Percentiles rank a stretch among this genome's conserved stretches.
Evolutionary conservation across 1,284 basidiomycete genomes (phyloP).

Genomic region (Fistulina hepatica): DNA sequence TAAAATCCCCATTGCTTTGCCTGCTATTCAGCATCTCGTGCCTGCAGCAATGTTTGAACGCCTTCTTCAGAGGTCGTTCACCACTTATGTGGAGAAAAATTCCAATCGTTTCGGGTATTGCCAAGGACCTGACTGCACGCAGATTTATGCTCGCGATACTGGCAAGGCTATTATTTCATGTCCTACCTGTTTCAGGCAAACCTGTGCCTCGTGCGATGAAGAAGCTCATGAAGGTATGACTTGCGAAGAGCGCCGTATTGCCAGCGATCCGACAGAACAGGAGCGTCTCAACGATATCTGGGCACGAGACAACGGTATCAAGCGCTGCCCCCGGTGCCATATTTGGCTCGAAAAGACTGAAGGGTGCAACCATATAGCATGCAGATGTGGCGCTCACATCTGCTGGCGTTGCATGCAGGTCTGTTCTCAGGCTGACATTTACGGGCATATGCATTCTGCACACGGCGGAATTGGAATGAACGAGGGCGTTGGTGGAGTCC

Average conservation of each 20-base stretch:
- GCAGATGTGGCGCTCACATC: constrained; percentile 41
- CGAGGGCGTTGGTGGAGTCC: too few relatives aligned
- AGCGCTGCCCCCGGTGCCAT: constrained; percentile 33
- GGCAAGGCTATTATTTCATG: constrained; percentile 25
- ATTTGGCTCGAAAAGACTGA: constrained; percentile 38
- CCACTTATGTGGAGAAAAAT: constrained; percentile 32
- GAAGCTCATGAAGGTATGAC: constrained; percentile 40
- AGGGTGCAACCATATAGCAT: constrained; percentile 48
- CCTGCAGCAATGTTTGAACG: constrained; percentile 30
- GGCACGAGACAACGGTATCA: constrained; percentile 24
- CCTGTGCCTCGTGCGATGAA: constrained; percentile 41
- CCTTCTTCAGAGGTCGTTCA: constrained; percentile 36
- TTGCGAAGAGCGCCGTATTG: constrained; percentile 32
- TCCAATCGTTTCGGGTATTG: constrained; percentile 40
- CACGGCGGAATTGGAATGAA: too few relatives aligned
- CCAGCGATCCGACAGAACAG: constrained; percentile 28
- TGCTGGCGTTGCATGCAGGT: constrained; percentile 41
- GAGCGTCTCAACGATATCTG: constrained; percentile 36
- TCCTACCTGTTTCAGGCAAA: constrained; percentile 38
- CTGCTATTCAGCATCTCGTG: constrained; percentile 37
- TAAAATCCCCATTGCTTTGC: constrained; percentile 36
- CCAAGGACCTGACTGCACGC: constrained; percentile 44
- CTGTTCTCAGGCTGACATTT: constrained; percentile 30
- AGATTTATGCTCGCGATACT: constrained; percentile 36
- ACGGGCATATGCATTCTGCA: constrained; percentile 34